A percentile compares a stretch with the other conserved stretches of the same genome.
These are phyloP conservation scores for Phytophthora hibernalis DNA, from an alignment of 352 stramenopile genomes.

Conservation along the genomic window DNA sequence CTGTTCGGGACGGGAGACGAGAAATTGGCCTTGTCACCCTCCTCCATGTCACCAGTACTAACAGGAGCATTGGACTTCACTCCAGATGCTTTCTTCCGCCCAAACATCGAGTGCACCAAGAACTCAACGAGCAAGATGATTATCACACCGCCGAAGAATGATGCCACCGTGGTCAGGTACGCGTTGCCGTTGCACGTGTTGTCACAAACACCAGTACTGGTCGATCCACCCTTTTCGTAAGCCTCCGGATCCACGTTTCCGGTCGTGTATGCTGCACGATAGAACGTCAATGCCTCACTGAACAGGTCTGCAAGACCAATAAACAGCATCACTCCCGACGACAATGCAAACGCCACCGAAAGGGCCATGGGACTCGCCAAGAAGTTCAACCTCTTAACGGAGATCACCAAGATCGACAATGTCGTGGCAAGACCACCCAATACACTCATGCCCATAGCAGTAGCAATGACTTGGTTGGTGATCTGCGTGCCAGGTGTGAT, in stretches of 20 bases:
- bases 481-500: constrained; percentile 41
- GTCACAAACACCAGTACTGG: constrained; percentile 54
- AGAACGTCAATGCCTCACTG: constrained; percentile 62
- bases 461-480: constrained; percentile 55
- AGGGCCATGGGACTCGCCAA: constrained; percentile 57
- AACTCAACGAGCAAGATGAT: constrained; percentile 77
- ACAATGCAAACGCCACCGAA: constrained; percentile 67
- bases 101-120: constrained; percentile 40
- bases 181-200: constrained; percentile 66
- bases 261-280: constrained; percentile 60
- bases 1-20: constrained; percentile 16
- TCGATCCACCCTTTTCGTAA: constrained; percentile 62
- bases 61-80: constrained; percentile 33
- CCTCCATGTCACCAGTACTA: constrained; percentile 1
- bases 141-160: constrained; percentile 63
- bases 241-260: constrained; percentile 62
- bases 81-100: constrained; percentile 9
- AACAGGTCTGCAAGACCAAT: constrained; percentile 73
- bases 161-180: constrained; percentile 59
- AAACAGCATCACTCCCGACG: constrained; percentile 79
- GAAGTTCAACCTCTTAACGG: constrained; percentile 64
- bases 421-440: constrained; percentile 67
- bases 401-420: constrained; percentile 69
- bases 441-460: constrained; percentile 77
- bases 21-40: constrained; percentile 25